Evolutionary conservation across 306 rosid species (phyloP).

Genomic region (Cercis canadensis): DNA sequence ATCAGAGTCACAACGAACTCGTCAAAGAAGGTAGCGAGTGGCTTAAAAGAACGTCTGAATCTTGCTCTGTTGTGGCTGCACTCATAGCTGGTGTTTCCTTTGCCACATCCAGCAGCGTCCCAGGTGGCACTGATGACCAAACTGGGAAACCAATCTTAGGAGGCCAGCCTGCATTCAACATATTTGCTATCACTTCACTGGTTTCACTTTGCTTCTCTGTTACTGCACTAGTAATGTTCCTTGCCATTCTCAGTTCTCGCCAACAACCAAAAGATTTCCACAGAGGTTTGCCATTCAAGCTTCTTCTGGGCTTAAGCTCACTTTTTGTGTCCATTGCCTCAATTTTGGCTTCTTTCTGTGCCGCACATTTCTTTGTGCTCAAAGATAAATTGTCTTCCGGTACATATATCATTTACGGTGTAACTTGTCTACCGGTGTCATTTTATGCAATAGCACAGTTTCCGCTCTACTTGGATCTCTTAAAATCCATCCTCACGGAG

Average conservation of each 20-base stretch:
- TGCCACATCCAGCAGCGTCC: constrained; percentile 42
- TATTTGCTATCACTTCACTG: constrained; percentile 50
- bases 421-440: constrained; percentile 47
- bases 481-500: constrained; percentile 34
- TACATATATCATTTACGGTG: constrained; percentile 31
- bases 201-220: constrained; percentile 57
- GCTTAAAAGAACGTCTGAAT: constrained; percentile 44
- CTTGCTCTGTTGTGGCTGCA: constrained; percentile 50
- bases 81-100: constrained; percentile 46
- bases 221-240: constrained; percentile 62
- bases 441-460: constrained; percentile 57
- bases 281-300: constrained; percentile 44
- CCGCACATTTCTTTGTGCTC: constrained; percentile 51
- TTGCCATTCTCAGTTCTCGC: constrained; percentile 53
- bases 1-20: not conserved
- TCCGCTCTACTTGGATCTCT: constrained; percentile 54
- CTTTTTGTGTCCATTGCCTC: constrained; percentile 55
- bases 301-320: constrained; percentile 47
- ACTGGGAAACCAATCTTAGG: constrained; percentile 43
- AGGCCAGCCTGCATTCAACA: constrained; percentile 34
- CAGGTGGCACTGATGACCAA: constrained; percentile 32
- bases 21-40: constrained; percentile 22
- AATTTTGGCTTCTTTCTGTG: constrained; percentile 50
- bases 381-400: constrained; percentile 29
- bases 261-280: constrained; percentile 52